Evolutionary conservation across 257 asterid genomes (phyloP).

Genomic region (Knoxia roxburghii): DNA sequence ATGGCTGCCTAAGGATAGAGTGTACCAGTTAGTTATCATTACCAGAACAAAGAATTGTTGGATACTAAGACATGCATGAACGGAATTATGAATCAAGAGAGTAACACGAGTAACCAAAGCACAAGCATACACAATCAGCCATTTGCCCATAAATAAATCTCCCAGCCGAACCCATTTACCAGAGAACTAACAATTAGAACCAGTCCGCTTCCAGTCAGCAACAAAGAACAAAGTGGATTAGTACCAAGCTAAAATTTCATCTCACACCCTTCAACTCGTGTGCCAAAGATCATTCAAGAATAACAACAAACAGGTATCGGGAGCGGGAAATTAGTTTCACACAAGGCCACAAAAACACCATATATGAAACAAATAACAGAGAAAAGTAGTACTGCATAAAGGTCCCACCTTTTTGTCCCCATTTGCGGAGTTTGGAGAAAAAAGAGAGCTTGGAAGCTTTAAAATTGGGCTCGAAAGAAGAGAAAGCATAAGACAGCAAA

Average conservation of each 20-base stretch:
- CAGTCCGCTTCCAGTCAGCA: background rate
- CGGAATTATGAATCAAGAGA: background rate
- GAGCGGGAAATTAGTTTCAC: background rate
- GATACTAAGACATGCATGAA: background rate
- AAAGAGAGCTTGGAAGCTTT: constrained; percentile 18
- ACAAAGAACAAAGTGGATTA: background rate
- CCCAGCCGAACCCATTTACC: background rate
- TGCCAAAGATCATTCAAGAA: background rate
- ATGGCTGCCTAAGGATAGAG: background rate
- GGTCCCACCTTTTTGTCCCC: constrained; percentile 9
- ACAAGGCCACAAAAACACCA: background rate
- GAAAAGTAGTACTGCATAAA: background rate
- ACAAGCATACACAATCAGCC: background rate
- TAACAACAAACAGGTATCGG: background rate
- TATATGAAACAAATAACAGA: background rate
- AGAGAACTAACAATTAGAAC: background rate
- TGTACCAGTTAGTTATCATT: background rate
- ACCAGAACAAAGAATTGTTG: background rate
- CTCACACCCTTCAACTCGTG: background rate
- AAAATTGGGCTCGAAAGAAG: constrained; percentile 25
- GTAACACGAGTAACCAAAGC: background rate
- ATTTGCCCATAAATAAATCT: background rate
- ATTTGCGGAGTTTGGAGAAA: constrained; percentile 17
- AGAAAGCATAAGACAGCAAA: constrained; percentile 17
- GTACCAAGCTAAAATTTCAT: background rate